Conservation (phyloP, 352 stramenopile species). For the Chrysophaeum taylorii region DNA sequence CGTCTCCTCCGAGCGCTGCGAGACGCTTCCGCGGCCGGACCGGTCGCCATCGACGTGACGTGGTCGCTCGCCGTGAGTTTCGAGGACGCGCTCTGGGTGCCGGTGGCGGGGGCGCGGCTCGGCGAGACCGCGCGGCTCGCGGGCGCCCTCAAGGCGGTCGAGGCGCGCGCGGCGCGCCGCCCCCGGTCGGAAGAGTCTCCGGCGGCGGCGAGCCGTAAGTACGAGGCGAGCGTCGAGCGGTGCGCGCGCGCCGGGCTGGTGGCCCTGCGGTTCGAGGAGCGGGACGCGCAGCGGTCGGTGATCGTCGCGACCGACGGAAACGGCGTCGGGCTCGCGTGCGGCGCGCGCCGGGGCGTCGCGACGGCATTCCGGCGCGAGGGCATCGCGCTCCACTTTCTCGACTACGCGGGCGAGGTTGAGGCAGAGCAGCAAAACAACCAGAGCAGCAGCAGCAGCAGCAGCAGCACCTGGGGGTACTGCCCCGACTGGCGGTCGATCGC, state of each 20-base stretch:
- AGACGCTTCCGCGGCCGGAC: not conserved
- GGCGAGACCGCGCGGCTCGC: not conserved
- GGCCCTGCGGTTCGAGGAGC: not conserved
- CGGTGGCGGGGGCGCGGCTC: not conserved
- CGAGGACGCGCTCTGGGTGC: not conserved
- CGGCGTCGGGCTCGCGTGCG: not conserved
- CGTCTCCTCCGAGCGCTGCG: not conserved
- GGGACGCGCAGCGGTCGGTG: not conserved
- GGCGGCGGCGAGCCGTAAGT: not conserved
- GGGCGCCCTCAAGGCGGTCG: not conserved
- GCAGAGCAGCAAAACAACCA: not conserved
- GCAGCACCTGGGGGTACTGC: not conserved
- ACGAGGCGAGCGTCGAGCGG: not conserved
- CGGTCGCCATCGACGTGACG: not conserved
- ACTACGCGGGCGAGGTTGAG: not conserved
- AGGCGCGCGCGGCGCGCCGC: not conserved
- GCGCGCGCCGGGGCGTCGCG: not conserved
- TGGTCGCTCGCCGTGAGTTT: not conserved
- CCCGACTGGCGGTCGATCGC: not conserved
- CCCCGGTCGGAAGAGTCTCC: not conserved
- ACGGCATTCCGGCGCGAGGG: not conserved
- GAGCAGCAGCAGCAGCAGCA: not conserved
- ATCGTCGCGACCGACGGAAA: constrained; percentile 3
- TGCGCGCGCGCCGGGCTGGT: not conserved
- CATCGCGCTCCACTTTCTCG: not conserved